Percentiles rank a stretch among this genome's conserved stretches.
These are phyloP conservation scores for Phaeosphaeriaceae sp. DNA, from an alignment of 2,329 filamentous ascomycete species.

Conservation along the genomic window DNA sequence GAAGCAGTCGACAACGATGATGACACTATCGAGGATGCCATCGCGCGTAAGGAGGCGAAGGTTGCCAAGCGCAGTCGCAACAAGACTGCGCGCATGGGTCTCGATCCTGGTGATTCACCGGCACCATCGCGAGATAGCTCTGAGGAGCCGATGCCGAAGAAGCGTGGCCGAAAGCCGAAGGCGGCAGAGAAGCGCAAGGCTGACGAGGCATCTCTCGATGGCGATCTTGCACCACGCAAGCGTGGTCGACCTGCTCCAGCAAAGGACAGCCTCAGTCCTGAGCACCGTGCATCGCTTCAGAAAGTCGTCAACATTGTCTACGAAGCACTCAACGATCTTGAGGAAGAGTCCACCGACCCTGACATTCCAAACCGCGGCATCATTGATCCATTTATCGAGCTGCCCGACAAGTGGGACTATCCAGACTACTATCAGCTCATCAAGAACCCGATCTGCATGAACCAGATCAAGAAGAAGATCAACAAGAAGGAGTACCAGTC, in stretches of 20 bases:
- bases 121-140: constrained; percentile 81
- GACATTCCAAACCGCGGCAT: constrained; percentile 75
- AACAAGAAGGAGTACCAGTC: constrained; percentile 93
- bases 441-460: constrained; percentile 92
- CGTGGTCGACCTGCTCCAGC: constrained; percentile 69
- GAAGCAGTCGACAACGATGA: constrained; percentile 98
- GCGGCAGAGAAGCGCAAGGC: constrained; percentile 88
- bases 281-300: constrained; percentile 80
- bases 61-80: constrained; percentile 83
- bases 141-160: constrained; percentile 79
- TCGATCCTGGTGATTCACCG: constrained; percentile 73
- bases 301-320: constrained; percentile 79
- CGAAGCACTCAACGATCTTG: constrained; percentile 81
- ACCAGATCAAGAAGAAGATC: constrained; percentile 91
- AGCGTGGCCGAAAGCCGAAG: constrained; percentile 79
- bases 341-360: constrained; percentile 73
- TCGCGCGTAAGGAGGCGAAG: constrained; percentile 85
- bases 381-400: constrained; percentile 91
- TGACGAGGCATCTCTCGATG: constrained; percentile 69
- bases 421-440: constrained; percentile 97
- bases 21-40: constrained; percentile 90
- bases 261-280: constrained; percentile 73
- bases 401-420: constrained; percentile 88
- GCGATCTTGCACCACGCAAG: constrained; percentile 71
- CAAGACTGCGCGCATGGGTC: constrained; percentile 67